A percentile compares a stretch with the other conserved stretches of the same genome.
These are phyloP conservation scores for Carex kokanica DNA, from an alignment of 176 grass and related monocot species.

Conservation along the genomic window DNA sequence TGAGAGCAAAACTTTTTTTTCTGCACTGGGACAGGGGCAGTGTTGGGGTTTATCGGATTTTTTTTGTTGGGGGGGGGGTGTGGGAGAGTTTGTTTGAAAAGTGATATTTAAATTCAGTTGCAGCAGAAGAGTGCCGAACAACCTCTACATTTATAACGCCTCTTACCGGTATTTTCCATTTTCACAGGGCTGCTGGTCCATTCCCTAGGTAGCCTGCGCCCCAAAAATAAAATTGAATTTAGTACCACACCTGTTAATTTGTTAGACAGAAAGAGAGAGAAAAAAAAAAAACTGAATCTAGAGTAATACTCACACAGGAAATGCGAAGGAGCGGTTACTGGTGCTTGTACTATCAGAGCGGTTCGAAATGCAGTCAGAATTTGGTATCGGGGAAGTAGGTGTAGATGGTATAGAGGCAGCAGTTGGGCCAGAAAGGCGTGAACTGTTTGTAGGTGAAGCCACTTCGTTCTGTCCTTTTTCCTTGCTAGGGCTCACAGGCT, in stretches of 20 bases:
- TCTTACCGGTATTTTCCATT: conserved; percentile 25
- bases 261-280: neutral
- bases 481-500: conserved; percentile 16
- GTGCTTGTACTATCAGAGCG: conserved; percentile 38
- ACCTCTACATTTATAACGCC: conserved; percentile 27
- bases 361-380: conserved; percentile 38
- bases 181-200: conserved; percentile 40
- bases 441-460: conserved; percentile 9
- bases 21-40: neutral
- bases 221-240: neutral
- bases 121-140: conserved; percentile 32
- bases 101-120: neutral
- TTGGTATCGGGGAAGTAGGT: conserved; percentile 26
- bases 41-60: neutral
- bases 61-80: neutral
- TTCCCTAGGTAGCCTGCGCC: conserved; percentile 32
- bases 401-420: conserved; percentile 15
- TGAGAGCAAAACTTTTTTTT: conserved; percentile 11
- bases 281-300: conserved; percentile 6
- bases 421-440: neutral
- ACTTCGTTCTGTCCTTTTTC: conserved; percentile 5
- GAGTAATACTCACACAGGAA: conserved; percentile 37
- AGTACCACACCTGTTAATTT: neutral
- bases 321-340: conserved; percentile 39
- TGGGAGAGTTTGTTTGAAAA: neutral